phyloP scores from a whole-genome alignment of 352 stramenopile species.

The Bremia lactucae region DNA sequence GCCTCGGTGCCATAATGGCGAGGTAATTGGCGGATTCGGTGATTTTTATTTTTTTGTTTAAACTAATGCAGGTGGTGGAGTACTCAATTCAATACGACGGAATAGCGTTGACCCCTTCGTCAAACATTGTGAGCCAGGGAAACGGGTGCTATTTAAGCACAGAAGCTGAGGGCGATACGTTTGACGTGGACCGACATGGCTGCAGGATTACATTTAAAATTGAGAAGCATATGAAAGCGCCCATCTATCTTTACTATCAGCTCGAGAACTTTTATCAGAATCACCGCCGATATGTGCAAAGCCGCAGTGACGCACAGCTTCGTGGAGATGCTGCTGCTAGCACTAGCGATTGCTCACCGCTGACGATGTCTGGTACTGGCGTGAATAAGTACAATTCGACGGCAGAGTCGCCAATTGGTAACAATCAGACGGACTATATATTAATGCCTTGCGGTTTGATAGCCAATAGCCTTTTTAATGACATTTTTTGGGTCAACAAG shows the following conservation, averaged over 20 bases:
- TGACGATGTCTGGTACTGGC: conserved; percentile 31
- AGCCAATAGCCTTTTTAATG: conserved; percentile 98
- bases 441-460: conserved; percentile 98
- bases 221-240: conserved; percentile 89
- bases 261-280: conserved; percentile 99
- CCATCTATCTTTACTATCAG: conserved; percentile 98
- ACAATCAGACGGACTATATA: conserved; percentile 34
- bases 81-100: conserved; percentile 87
- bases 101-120: conserved; percentile 34
- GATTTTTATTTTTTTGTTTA: background rate
- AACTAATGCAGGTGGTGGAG: conserved; percentile 59
- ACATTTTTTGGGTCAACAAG: conserved; percentile 84
- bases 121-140: conserved; percentile 50
- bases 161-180: conserved; percentile 55
- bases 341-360: conserved; percentile 72
- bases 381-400: conserved; percentile 74
- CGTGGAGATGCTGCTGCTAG: conserved; percentile 50
- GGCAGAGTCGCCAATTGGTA: conserved; percentile 17
- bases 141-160: conserved; percentile 48
- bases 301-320: conserved; percentile 86
- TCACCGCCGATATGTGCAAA: conserved; percentile 91
- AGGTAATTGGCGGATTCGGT: background rate
- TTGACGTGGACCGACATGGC: conserved; percentile 42
- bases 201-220: conserved; percentile 84
- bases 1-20: background rate